Evolutionary conservation across 2,329 filamentous ascomycete species (phyloP).

Genomic region (Pseudogymnoascus sp.): DNA sequence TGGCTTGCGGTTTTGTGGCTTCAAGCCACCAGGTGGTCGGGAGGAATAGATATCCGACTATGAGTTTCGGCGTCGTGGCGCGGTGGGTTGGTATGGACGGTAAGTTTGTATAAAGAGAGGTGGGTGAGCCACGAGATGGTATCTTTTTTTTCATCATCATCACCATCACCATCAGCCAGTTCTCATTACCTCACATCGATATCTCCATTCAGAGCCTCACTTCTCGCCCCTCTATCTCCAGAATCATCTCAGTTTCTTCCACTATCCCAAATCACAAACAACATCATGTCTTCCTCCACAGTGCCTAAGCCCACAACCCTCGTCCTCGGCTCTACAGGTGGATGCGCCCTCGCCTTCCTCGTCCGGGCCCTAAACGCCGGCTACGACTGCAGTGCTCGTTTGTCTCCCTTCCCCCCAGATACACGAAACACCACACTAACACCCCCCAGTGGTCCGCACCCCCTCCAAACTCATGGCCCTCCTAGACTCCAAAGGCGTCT

Average conservation of each 20-base stretch:
- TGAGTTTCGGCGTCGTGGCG: background rate
- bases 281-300: background rate
- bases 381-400: conserved; percentile 35
- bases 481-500: conserved; percentile 17
- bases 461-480: conserved; percentile 39
- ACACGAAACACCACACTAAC: background rate
- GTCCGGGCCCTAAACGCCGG: conserved; percentile 37
- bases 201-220: background rate
- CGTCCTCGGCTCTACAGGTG: conserved; percentile 46
- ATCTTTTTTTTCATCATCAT: background rate
- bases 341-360: conserved; percentile 40
- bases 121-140: background rate
- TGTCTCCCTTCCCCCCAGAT: background rate
- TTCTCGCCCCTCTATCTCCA: background rate
- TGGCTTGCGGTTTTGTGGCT: background rate
- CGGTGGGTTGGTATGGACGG: background rate
- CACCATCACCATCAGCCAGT: background rate
- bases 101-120: background rate
- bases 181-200: background rate
- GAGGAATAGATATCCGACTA: background rate
- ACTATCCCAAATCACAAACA: background rate
- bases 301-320: conserved; percentile 33
- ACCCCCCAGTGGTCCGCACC: conserved; percentile 34
- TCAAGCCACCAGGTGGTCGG: background rate
- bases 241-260: background rate